Base-by-base conservation (phyloP, 2,329 filamentous ascomycete species). In the Corynespora cassiicola region DNA sequence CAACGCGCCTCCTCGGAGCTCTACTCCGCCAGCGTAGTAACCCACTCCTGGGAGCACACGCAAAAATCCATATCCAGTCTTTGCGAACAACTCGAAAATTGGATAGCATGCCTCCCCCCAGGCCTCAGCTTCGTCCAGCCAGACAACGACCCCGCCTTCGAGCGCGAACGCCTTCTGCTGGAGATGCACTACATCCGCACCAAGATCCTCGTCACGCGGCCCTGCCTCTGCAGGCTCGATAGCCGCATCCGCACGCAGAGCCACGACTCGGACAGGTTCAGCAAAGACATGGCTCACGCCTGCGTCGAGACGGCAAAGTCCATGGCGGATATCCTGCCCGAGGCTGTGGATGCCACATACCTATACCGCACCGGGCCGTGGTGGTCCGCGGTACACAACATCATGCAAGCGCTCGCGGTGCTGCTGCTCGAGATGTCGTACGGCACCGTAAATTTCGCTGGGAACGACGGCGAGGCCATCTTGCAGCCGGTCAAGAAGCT, bases 321-420 rank as follows among this genome's bases (percentile, higher is more conserved):
- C 6, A 45, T 72, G 40, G 29, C 62, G 2, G 50, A 52, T 4
- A 24, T 72, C 7, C 54, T 72, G 5, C 69, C 68, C 4, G 50
- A 59, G 12, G 27, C 50, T 27, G 32, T 47, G 2, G 46, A 56
- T 42, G 27, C 11, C 14, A 6, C 11, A 51, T 56, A 54, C 7
- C 39, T 61, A 2, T 69, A 70, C 36, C 30, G 43, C 12, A 54
- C 50, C 6, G 58, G 52, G 5, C 69, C 70, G 4, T 73, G 70
- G 70, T 73, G 69, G 68, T 66, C 56, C n/a, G 34, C 68, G 1
- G 42, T 71, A 10, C 69, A 72, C 36, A 57, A 63, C 9, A 45
- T 72, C 6, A 66, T 72, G 55, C 70, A 72, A 45, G 62, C 67
- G 6, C 47, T 61, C 7, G 56, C 63, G 9, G 54, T 71, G 11